Percentiles rank a stretch among this genome's conserved stretches.
phyloP scores from a whole-genome alignment of 1,284 basidiomycete species.

The Bjerkandera adusta region DNA sequence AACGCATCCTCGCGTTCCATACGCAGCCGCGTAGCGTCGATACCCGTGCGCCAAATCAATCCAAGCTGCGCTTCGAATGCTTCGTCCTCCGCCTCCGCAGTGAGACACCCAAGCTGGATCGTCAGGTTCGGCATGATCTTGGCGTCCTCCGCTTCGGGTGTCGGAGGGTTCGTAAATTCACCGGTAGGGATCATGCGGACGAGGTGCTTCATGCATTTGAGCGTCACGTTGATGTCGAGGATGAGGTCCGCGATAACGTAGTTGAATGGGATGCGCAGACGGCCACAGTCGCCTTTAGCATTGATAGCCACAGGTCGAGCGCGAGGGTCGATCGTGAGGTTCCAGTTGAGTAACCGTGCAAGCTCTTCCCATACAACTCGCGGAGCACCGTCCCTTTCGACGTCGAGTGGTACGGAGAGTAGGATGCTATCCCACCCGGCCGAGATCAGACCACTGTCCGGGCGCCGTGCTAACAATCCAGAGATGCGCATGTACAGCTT shows the following conservation, averaged over 20 bases:
- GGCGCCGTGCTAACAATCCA: constrained; percentile 32
- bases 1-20: constrained; percentile 83
- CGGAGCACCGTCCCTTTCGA: constrained; percentile 33
- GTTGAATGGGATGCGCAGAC: constrained; percentile 78
- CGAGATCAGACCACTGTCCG: constrained; percentile 15
- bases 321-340: constrained; percentile 32
- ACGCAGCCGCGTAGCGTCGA: constrained; percentile 74
- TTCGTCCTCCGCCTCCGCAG: constrained; percentile 87
- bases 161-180: constrained; percentile 45
- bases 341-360: constrained; percentile 59
- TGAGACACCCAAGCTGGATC: constrained; percentile 59
- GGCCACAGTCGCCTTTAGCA: constrained; percentile 63
- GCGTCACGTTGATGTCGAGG: constrained; percentile 58
- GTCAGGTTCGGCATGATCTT: constrained; percentile 70
- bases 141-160: constrained; percentile 66
- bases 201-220: constrained; percentile 73
- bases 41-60: constrained; percentile 77
- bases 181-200: constrained; percentile 44
- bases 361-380: constrained; percentile 78
- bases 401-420: constrained; percentile 42
- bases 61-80: constrained; percentile 82
- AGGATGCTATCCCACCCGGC: constrained; percentile 36
- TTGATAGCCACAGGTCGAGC: constrained; percentile 32
- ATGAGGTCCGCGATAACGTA: constrained; percentile 77
- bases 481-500: constrained; percentile 47